Percentiles rank a stretch among this genome's conserved stretches.
phyloP scores from a whole-genome alignment of 1,139 yeast genomes.

The Saccharomyces hybrid region DNA sequence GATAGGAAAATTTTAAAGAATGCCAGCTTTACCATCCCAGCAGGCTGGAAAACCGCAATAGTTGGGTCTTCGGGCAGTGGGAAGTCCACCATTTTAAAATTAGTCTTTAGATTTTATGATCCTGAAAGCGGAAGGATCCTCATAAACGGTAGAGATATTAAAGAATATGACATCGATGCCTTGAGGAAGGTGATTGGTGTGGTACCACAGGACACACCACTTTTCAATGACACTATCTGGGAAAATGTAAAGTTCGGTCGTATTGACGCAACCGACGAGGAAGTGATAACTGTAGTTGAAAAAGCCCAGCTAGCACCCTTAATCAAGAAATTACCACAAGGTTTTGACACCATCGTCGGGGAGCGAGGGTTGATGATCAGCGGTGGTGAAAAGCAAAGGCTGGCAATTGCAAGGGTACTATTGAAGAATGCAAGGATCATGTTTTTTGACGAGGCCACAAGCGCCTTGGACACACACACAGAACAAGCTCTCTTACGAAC shows the following conservation, averaged over 20 bases:
- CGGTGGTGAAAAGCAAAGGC: constrained; percentile 95
- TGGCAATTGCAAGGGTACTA: constrained; percentile 85
- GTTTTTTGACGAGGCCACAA: constrained; percentile 94
- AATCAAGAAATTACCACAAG: constrained; percentile 71
- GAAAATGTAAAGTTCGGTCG: constrained; percentile 88
- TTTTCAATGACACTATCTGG: constrained; percentile 82
- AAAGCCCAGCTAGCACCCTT: constrained; percentile 64
- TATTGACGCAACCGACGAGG: constrained; percentile 63
- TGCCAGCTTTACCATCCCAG: constrained; percentile 79
- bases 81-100: constrained; percentile 78
- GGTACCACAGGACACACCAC: constrained; percentile 96
- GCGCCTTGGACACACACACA: constrained; percentile 94
- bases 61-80: constrained; percentile 97
- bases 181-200: constrained; percentile 74
- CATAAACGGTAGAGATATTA: constrained; percentile 86
- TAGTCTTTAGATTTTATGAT: constrained; percentile 87
- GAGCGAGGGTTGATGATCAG: constrained; percentile 98
- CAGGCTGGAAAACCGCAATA: constrained; percentile 84
- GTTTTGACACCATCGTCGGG: constrained; percentile 84
- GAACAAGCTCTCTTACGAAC: constrained; percentile 78
- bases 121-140: constrained; percentile 68
- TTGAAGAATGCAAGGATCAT: constrained; percentile 82
- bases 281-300: constrained; percentile 55
- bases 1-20: constrained; percentile 78
- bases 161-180: constrained; percentile 66